A percentile compares a stretch with the other conserved stretches of the same genome.
phyloP scores from a whole-genome alignment of 164 flowering plant genomes.

The Vitis labrusca region DNA sequence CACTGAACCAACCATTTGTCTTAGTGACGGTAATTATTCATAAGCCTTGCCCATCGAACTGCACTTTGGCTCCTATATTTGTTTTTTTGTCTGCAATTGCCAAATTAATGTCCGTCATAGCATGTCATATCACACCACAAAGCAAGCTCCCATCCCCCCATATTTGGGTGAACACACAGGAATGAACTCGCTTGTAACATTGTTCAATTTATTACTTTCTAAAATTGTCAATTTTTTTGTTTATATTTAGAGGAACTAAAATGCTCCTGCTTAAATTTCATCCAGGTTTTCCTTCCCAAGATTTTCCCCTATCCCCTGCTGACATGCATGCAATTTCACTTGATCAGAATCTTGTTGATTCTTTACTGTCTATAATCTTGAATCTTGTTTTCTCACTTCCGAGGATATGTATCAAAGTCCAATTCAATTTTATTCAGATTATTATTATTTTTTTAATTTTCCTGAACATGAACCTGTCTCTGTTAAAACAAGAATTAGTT shows the following conservation, averaged over 20 bases:
- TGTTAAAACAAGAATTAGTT: too few relatives aligned
- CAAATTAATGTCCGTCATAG: neutral
- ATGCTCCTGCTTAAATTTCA: too few relatives aligned
- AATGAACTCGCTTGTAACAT: too few relatives aligned
- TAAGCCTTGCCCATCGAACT: neutral
- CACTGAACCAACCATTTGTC: conserved; percentile 88
- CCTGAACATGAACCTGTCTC: neutral
- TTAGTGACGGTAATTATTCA: conserved; percentile 58
- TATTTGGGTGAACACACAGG: too few relatives aligned
- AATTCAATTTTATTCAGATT: neutral
- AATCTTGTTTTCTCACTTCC: neutral
- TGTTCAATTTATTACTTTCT: too few relatives aligned
- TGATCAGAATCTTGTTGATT: neutral
- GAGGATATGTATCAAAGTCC: neutral
- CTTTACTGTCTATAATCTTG: neutral
- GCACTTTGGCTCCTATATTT: neutral
- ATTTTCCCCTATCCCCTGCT: neutral
- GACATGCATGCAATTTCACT: neutral
- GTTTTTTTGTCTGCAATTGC: neutral
- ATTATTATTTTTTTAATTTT: neutral
- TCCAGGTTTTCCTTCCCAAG: too few relatives aligned
- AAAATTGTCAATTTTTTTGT: too few relatives aligned
- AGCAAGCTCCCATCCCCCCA: too few relatives aligned
- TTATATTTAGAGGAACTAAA: too few relatives aligned
- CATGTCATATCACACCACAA: neutral